Conservation (phyloP, 352 stramenopile species). For the Thalassiosira livingstoniorum region DNA sequence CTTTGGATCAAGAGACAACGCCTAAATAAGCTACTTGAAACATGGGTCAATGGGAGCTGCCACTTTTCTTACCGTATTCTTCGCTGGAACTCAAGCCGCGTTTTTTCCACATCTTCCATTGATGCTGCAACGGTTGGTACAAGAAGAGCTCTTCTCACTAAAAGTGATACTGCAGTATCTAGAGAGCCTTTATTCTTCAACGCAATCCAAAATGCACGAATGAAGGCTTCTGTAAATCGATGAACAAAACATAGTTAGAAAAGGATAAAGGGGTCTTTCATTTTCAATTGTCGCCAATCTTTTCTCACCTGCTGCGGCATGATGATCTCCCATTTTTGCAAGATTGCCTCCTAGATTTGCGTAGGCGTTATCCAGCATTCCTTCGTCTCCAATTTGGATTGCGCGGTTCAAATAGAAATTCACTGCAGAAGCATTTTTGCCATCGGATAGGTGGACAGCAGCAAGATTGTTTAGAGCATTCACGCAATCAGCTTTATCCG, state of each 20-base stretch:
- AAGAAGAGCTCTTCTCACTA: slow-evolving; percentile 41
- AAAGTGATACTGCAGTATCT: slow-evolving; percentile 7
- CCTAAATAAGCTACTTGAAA: no score
- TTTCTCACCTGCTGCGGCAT: slow-evolving; percentile 22
- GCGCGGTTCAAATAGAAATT: slow-evolving; percentile 20
- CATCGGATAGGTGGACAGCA: slow-evolving; percentile 11
- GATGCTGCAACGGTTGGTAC: slow-evolving; percentile 27
- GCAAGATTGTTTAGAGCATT: slow-evolving; percentile 40
- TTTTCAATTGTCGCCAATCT: no score
- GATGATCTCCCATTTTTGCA: slow-evolving; percentile 22
- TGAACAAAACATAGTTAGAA: background rate
- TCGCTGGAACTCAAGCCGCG: slow-evolving; percentile 28
- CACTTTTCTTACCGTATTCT: slow-evolving; percentile 29
- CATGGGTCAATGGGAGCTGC: no score
- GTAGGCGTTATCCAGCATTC: slow-evolving; percentile 28
- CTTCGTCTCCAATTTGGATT: slow-evolving; percentile 44
- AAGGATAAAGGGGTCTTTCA: background rate
- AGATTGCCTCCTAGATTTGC: slow-evolving; percentile 28
- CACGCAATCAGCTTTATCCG: slow-evolving; percentile 16
- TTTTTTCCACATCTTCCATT: slow-evolving; percentile 24
- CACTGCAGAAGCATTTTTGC: slow-evolving; percentile 16
- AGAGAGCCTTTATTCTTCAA: slow-evolving; percentile 16
- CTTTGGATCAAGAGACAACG: no score
- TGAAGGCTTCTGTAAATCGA: background rate
- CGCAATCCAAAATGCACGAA: slow-evolving; percentile 23